Conservation (phyloP, 768 basidiomycete genomes). For the Fomitopsis pulvina region DNA sequence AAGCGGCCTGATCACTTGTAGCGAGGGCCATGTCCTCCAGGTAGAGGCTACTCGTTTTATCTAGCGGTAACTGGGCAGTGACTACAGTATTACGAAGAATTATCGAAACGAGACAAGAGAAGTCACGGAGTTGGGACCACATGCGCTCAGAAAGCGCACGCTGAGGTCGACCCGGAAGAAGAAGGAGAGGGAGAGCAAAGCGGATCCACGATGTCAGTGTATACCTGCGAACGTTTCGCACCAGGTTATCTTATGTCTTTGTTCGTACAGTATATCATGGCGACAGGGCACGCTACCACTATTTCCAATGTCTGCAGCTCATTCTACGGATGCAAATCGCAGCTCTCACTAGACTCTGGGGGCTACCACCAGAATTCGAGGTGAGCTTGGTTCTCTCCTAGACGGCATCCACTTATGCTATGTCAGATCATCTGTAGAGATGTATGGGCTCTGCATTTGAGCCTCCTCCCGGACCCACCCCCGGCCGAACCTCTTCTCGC, state of each 20-base stretch:
- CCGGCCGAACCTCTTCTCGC: conserved; percentile 53
- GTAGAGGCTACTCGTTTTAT: conserved; percentile 40
- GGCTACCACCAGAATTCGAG: conserved; percentile 76
- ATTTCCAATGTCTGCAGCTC: conserved; percentile 80
- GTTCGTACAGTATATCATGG: conserved; percentile 74
- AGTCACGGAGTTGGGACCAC: conserved; percentile 53
- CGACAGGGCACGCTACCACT: conserved; percentile 66
- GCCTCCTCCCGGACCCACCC: conserved; percentile 50
- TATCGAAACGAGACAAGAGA: conserved; percentile 79
- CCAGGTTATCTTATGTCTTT: neutral
- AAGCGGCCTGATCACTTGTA: conserved; percentile 78
- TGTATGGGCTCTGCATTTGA: conserved; percentile 74
- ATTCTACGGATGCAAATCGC: conserved; percentile 72
- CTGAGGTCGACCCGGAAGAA: conserved; percentile 53
- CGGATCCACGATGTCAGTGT: conserved; percentile 55
- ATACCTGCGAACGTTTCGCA: neutral
- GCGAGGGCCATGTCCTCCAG: conserved; percentile 88
- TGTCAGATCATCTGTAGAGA: conserved; percentile 67
- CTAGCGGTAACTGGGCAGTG: neutral
- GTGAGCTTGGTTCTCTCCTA: conserved; percentile 31
- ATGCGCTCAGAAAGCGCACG: conserved; percentile 58
- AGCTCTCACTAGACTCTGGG: conserved; percentile 55
- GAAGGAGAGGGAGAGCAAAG: conserved; percentile 41
- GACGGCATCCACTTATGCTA: conserved; percentile 1
- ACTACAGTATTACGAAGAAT: conserved; percentile 41